phyloP scores from a whole-genome alignment of 352 stramenopile species.

The Pythium utonaiense region DNA sequence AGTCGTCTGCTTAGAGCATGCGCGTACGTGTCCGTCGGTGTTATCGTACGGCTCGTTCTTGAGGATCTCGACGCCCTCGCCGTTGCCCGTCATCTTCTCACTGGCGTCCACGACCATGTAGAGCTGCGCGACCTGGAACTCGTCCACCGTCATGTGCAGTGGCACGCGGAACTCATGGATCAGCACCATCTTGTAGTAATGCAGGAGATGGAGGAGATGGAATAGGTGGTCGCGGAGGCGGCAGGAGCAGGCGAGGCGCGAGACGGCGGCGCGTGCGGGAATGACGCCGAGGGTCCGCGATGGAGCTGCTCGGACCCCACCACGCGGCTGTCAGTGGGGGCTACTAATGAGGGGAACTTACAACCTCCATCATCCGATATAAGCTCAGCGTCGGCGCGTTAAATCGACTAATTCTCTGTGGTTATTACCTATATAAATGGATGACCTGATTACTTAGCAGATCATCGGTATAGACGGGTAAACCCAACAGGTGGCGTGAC shows the following conservation, averaged over 20 bases:
- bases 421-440: too few species aligned
- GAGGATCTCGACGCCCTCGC: constrained; percentile 83
- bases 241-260: constrained; percentile 4
- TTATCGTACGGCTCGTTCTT: constrained; percentile 88
- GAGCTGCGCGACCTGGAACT: constrained; percentile 84
- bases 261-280: constrained; percentile 3
- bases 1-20: background rate
- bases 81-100: constrained; percentile 80
- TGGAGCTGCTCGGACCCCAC: background rate
- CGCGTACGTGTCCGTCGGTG: constrained; percentile 58
- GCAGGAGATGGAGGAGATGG: background rate
- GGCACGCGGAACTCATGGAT: constrained; percentile 88
- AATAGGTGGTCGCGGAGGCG: background rate
- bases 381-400: background rate
- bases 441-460: too few species aligned
- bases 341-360: constrained; percentile 4
- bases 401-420: too few species aligned
- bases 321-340: constrained; percentile 10
- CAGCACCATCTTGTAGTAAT: constrained; percentile 47
- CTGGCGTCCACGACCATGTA: constrained; percentile 87
- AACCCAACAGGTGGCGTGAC: too few species aligned
- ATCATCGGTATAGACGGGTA: too few species aligned
- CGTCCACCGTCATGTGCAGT: constrained; percentile 82
- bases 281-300: background rate
- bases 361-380: background rate